Conservation (phyloP, 768 basidiomycete species). For the Boletus pseudo-olivaceus region DNA sequence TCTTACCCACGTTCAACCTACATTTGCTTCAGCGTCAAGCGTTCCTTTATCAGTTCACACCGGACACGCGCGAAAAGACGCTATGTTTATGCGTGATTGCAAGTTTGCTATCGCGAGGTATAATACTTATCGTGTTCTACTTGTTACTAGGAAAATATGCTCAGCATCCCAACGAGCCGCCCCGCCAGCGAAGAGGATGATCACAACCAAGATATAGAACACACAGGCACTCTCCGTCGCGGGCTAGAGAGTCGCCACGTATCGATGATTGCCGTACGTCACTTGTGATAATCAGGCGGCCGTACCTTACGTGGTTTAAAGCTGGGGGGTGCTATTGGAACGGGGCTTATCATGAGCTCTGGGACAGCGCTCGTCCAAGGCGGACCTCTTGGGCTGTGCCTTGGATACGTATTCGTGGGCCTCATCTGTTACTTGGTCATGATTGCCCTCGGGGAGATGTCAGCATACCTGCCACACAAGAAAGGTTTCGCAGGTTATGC, state of each 20-base stretch:
- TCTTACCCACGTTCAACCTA: not conserved
- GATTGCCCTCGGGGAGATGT: conserved; percentile 43
- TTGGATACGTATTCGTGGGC: conserved; percentile 48
- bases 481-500: conserved; percentile 61
- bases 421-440: conserved; percentile 61
- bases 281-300: not conserved
- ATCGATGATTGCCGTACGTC: conserved; percentile 54
- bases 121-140: not conserved
- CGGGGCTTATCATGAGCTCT: conserved; percentile 56
- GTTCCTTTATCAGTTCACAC: not conserved
- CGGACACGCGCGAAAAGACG: not conserved
- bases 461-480: conserved; percentile 51
- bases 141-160: not conserved
- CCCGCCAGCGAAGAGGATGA: conserved; percentile 14
- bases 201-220: conserved; percentile 25
- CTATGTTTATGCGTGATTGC: not conserved
- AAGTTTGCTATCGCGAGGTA: not conserved
- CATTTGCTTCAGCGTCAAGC: not conserved
- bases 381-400: conserved; percentile 50
- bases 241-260: conserved; percentile 54
- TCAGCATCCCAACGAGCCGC: not conserved
- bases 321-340: conserved; percentile 53
- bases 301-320: conserved; percentile 9
- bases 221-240: conserved; percentile 38
- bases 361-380: conserved; percentile 59